Conservation (phyloP, 1,139 yeast species). For the Meyerozyma sp. region DNA sequence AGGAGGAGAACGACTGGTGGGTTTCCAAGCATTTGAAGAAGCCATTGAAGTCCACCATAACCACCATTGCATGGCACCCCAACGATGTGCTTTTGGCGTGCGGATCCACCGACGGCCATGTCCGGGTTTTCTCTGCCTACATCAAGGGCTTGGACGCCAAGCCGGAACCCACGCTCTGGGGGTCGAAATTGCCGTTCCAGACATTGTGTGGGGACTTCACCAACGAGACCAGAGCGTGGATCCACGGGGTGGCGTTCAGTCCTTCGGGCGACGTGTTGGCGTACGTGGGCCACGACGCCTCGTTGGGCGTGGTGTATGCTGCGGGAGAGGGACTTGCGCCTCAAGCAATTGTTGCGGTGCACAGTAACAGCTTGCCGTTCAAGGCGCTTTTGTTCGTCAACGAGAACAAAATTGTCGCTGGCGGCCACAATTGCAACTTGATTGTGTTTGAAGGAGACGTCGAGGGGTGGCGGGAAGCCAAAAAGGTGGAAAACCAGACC, state of each 20-base stretch:
- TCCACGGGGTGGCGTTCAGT: constrained; percentile 85
- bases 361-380: constrained; percentile 81
- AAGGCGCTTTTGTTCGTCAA: constrained; percentile 64
- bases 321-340: constrained; percentile 60
- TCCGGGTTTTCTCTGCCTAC: constrained; percentile 88
- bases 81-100: constrained; percentile 83
- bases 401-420: constrained; percentile 69
- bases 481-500: constrained; percentile 55
- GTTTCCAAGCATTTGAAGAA: constrained; percentile 94
- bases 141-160: constrained; percentile 84
- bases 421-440: constrained; percentile 92
- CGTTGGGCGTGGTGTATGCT: constrained; percentile 73
- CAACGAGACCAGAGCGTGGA: constrained; percentile 80
- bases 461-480: constrained; percentile 61
- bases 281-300: constrained; percentile 74
- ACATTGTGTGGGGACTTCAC: constrained; percentile 84
- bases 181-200: constrained; percentile 92
- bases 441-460: constrained; percentile 72
- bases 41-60: constrained; percentile 83
- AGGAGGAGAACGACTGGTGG: constrained; percentile 99
- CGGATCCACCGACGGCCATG: constrained; percentile 95
- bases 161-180: constrained; percentile 87
- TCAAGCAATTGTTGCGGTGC: constrained; percentile 37
- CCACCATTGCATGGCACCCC: constrained; percentile 90
- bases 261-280: constrained; percentile 77